Conservation (phyloP, 805 yeast genomes). For the Candida saitoana region DNA sequence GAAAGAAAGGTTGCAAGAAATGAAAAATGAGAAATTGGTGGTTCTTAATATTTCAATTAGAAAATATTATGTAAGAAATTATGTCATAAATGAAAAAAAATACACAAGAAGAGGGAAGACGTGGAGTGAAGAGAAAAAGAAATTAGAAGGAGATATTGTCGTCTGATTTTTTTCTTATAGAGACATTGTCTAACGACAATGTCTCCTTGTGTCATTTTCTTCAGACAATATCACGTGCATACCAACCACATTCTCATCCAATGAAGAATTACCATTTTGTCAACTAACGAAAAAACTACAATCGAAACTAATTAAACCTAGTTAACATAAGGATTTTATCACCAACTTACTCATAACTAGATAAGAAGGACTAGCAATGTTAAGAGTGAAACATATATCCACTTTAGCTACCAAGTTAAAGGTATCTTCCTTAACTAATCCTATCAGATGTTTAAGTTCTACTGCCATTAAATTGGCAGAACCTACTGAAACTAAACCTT, state of each 20-base stretch:
- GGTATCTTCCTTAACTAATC: background rate
- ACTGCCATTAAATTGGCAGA: background rate
- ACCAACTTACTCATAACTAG: too few species aligned
- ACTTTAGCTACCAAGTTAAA: background rate
- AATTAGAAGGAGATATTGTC: background rate
- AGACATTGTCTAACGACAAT: too few species aligned
- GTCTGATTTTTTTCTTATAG: too few species aligned
- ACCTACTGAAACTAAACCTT: conserved; percentile 18
- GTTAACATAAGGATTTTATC: background rate
- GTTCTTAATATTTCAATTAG: too few species aligned
- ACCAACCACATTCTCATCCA: too few species aligned
- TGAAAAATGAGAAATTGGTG: too few species aligned
- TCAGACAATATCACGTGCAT: too few species aligned
- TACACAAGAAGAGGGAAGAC: background rate
- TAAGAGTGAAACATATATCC: conserved; percentile 1
- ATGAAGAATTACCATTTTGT: background rate
- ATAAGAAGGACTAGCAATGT: background rate
- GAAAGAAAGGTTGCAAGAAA: background rate
- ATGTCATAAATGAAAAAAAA: background rate
- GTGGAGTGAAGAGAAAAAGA: background rate
- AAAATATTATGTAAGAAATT: background rate
- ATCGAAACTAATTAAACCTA: background rate
- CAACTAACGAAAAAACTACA: background rate
- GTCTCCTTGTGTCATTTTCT: too few species aligned
- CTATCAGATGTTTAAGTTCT: background rate